phyloP scores from a whole-genome alignment of 495 filamentous ascomycete genomes.

The Xylaria longipes region DNA sequence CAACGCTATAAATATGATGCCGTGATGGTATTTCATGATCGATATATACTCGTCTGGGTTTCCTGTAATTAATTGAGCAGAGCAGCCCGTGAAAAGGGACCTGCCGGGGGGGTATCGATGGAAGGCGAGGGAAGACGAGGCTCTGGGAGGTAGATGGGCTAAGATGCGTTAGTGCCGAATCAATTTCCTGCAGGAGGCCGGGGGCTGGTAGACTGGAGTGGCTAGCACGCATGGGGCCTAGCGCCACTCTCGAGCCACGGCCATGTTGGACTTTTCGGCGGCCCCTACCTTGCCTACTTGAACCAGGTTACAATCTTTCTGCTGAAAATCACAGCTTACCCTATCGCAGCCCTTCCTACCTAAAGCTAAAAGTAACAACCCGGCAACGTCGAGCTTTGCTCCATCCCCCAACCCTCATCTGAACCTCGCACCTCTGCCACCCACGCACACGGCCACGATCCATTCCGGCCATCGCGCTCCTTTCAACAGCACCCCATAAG shows the following conservation, averaged over 20 bases:
- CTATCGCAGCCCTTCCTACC: conserved; percentile 28
- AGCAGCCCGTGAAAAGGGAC: neutral
- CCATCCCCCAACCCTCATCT: conserved; percentile 10
- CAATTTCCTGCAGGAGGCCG: conserved; percentile 25
- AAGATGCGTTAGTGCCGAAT: conserved; percentile 4
- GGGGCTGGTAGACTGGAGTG: neutral
- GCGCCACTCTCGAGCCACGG: neutral
- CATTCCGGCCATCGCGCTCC: conserved; percentile 17
- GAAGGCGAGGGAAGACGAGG: conserved; percentile 16
- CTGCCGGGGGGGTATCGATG: neutral
- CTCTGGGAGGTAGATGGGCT: neutral
- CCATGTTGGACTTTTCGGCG: conserved; percentile 15
- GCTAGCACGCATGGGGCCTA: conserved; percentile 13
- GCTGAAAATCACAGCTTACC: conserved; percentile 29
- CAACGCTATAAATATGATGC: neutral
- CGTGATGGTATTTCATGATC: neutral
- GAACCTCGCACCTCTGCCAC: conserved; percentile 6
- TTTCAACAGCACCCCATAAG: neutral
- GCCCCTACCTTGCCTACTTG: neutral
- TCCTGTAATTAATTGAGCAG: neutral
- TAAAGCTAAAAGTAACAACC: conserved; percentile 18
- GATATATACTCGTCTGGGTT: neutral
- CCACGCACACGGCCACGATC: conserved; percentile 20
- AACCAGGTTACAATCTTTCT: conserved; percentile 18
- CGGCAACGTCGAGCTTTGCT: conserved; percentile 20